These are phyloP conservation scores for Polytrichum commune DNA, from an alignment of 225 moss, liverwort and hornwort species.

Conservation along the genomic window DNA sequence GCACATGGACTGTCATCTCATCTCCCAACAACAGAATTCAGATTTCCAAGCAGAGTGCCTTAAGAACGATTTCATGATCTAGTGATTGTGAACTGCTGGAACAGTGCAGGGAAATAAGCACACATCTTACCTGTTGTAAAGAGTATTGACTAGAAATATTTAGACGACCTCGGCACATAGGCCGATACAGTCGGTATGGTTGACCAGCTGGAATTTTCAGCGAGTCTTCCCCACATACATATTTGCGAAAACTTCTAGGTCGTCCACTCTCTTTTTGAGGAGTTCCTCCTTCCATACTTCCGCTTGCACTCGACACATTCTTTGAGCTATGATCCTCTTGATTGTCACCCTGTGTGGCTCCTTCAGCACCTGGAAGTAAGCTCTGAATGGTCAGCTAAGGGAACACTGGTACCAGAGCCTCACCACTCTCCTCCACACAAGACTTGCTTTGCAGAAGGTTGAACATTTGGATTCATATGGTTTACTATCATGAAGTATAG, in stretches of 20 bases:
- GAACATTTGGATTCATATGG: neutral
- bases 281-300: slow-evolving; percentile 18
- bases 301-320: slow-evolving; percentile 17
- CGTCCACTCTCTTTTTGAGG: slow-evolving; percentile 25
- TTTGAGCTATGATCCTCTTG: slow-evolving; percentile 18
- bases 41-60: no score
- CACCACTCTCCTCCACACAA: neutral
- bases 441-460: neutral
- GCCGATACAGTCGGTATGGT: slow-evolving; percentile 77
- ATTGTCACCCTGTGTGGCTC: slow-evolving; percentile 11
- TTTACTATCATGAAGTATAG: no score
- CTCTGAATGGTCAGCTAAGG: neutral
- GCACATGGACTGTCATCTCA: no score
- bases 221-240: slow-evolving; percentile 84
- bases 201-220: slow-evolving; percentile 72
- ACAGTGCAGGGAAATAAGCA: neutral
- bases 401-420: neutral
- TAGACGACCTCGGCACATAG: slow-evolving; percentile 89
- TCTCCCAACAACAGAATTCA: no score
- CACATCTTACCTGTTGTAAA: slow-evolving; percentile 70
- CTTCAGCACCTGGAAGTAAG: slow-evolving; percentile 9
- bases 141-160: slow-evolving; percentile 79
- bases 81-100: no score
- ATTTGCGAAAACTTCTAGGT: slow-evolving; percentile 44
- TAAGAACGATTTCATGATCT: no score